Percentiles rank a stretch among this genome's conserved stretches.
These are phyloP conservation scores for Smallanthus sonchifolius DNA, from an alignment of 129 eudicot genomes.

Conservation along the genomic window DNA sequence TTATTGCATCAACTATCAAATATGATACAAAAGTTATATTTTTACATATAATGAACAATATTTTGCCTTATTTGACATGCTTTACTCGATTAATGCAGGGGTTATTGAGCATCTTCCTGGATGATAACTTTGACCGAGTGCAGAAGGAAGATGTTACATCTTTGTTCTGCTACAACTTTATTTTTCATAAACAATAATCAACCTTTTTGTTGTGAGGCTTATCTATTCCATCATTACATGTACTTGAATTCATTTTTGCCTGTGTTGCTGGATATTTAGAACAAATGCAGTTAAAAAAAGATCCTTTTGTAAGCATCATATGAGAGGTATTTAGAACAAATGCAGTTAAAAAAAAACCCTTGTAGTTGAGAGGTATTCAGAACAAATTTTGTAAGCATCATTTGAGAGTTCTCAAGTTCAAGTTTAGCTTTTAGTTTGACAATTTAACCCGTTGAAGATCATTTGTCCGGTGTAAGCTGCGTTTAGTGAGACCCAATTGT, in stretches of 20 bases:
- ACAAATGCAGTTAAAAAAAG: too few relatives aligned
- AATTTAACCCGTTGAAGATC: too few relatives aligned
- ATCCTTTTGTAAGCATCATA: too few relatives aligned
- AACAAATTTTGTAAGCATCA: too few relatives aligned
- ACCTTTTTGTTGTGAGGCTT: background rate
- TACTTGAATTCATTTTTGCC: background rate
- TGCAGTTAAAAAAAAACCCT: too few relatives aligned
- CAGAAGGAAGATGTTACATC: background rate
- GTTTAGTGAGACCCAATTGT: too few relatives aligned
- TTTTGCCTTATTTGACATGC: background rate
- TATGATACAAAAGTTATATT: background rate
- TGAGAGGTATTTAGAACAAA: background rate
- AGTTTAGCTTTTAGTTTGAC: too few relatives aligned
- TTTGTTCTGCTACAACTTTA: constrained; percentile 4
- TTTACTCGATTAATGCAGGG: constrained; percentile 18
- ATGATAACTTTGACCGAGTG: background rate
- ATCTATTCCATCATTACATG: background rate
- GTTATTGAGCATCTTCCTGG: constrained; percentile 23
- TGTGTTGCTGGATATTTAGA: background rate
- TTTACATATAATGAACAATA: background rate
- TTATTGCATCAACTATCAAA: too few relatives aligned
- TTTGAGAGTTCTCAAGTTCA: too few relatives aligned
- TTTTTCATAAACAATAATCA: background rate
- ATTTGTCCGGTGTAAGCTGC: too few relatives aligned
- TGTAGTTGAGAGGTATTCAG: too few relatives aligned